Evolutionary conservation across 2,329 filamentous ascomycete genomes (phyloP).

Genomic region (Zarea fungicola): DNA sequence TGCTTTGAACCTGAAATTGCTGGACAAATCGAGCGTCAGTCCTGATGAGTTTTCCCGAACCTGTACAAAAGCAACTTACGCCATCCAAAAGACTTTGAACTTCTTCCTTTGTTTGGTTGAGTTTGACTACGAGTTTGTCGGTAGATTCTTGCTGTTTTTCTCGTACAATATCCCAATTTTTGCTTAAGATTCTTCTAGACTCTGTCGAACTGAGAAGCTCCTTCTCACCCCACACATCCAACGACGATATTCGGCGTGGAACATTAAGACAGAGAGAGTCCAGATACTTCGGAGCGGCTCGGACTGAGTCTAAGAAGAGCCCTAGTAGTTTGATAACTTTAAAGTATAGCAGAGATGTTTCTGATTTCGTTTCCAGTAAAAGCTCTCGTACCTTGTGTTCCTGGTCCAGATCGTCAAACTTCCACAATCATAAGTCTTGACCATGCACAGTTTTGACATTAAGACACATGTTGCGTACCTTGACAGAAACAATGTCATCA

Average conservation of each 20-base stretch:
- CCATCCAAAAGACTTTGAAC: neutral
- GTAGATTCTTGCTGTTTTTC: neutral
- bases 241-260: neutral
- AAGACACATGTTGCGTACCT: slow-evolving; percentile 3
- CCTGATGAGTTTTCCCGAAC: neutral
- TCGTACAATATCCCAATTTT: neutral
- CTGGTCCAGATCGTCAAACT: neutral
- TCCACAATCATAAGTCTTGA: neutral
- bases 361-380: neutral
- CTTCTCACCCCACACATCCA: neutral
- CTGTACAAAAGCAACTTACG: neutral
- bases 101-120: neutral
- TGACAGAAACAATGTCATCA: neutral
- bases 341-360: neutral
- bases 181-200: neutral
- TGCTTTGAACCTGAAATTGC: neutral
- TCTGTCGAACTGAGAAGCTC: neutral
- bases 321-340: neutral
- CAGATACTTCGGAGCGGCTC: neutral
- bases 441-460: neutral
- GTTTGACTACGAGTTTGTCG: neutral
- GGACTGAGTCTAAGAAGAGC: neutral
- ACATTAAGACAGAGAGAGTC: neutral
- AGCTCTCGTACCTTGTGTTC: neutral
- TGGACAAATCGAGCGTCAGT: neutral